phyloP scores from a whole-genome alignment of 441 rosid genomes.

The Manihot esculenta region DNA sequence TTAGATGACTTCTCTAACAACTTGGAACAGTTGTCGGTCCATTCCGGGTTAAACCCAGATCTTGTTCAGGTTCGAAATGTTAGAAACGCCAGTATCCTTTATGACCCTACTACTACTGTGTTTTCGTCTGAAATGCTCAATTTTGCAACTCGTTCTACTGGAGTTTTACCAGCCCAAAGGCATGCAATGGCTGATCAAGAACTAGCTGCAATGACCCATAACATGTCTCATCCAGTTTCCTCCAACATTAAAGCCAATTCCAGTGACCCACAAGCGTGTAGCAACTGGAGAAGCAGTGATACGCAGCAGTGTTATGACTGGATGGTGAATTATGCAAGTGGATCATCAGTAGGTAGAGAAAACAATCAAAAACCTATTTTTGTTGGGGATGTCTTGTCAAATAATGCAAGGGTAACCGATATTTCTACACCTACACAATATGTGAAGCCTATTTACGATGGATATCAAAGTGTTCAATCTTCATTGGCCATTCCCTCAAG shows the following conservation, averaged over 20 bases:
- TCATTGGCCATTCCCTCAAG: conserved; percentile 22
- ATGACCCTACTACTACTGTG: conserved; percentile 17
- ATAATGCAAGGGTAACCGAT: conserved; percentile 31
- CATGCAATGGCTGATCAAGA: conserved; percentile 32
- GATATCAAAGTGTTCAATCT: conserved; percentile 33
- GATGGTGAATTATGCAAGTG: conserved; percentile 43
- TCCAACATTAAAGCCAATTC: conserved; percentile 16
- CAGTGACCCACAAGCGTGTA: conserved; percentile 32
- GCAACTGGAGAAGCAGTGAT: conserved; percentile 32
- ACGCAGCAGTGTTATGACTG: conserved; percentile 39
- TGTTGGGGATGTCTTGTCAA: conserved; percentile 40
- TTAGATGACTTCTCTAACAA: conserved; percentile 25
- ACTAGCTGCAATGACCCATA: conserved; percentile 20
- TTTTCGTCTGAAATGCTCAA: conserved; percentile 25
- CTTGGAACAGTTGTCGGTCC: conserved; percentile 30
- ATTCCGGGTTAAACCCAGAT: conserved; percentile 31
- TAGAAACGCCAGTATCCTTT: conserved; percentile 23
- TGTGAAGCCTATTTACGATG: conserved; percentile 25
- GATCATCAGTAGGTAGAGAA: conserved; percentile 29
- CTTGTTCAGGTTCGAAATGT: conserved; percentile 30
- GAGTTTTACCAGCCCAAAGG: conserved; percentile 21
- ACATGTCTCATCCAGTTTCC: conserved; percentile 19
- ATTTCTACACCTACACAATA: conserved; percentile 18
- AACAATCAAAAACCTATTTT: conserved; percentile 31
- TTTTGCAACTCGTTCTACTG: conserved; percentile 23